Evolutionary conservation across 345 rosid genomes (phyloP).

Genomic region (Rhodamnia argentea): DNA sequence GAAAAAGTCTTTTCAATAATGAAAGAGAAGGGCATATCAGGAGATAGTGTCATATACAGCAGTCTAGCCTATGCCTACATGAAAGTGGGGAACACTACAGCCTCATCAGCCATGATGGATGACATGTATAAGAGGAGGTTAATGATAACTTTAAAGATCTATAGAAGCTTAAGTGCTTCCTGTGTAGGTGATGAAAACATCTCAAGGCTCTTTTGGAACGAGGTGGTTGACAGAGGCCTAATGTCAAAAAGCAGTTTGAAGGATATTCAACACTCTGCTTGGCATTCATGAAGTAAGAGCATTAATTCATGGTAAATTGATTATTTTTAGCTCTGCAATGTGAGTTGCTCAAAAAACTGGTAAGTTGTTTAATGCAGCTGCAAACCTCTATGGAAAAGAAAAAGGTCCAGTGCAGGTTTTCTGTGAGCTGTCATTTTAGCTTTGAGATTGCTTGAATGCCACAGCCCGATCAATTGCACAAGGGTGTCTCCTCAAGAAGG

Average conservation of each 20-base stretch:
- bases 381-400: neutral
- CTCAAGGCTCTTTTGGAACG: conserved; percentile 66
- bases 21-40: conserved; percentile 55
- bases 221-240: conserved; percentile 46
- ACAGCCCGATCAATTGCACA: neutral
- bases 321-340: neutral
- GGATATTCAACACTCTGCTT: conserved; percentile 13
- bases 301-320: neutral
- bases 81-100: conserved; percentile 55
- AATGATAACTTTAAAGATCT: conserved; percentile 62
- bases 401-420: neutral
- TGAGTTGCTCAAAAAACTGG: neutral
- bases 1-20: conserved; percentile 36
- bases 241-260: conserved; percentile 52
- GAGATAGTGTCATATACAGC: conserved; percentile 61
- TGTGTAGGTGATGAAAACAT: conserved; percentile 35
- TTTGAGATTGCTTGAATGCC: neutral
- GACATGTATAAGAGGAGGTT: conserved; percentile 68
- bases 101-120: conserved; percentile 46
- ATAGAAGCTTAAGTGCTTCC: conserved; percentile 51
- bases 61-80: conserved; percentile 70
- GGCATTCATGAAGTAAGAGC: neutral
- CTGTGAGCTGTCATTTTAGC: neutral
- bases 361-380: neutral
- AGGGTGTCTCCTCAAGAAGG: neutral